Base-by-base conservation (phyloP, 306 rosid genomes). In the Notholithocarpus densiflorus region DNA sequence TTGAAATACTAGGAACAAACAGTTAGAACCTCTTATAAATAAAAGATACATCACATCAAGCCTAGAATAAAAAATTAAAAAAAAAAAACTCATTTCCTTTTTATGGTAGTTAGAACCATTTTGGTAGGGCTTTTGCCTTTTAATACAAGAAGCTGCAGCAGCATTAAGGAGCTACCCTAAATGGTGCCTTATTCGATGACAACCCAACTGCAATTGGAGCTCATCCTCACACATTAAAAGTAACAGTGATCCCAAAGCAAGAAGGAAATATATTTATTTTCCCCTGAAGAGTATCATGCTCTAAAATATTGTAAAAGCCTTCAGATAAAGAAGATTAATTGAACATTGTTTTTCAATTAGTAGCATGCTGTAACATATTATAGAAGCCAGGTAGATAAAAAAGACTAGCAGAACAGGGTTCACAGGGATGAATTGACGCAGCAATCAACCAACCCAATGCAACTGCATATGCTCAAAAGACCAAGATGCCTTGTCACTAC, bases 371-470 rank as follows among this genome's bases (percentile, higher is more conserved):
- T 62, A 26, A 62, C 69, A 14, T 27, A 26, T 27, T 1, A 15
- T 17, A 48, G 17, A 48, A 48, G 72, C 62, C 53, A 17, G 18
- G n/a, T 55, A 61, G 48, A 72, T 26, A 60, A 53, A 69, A 65
- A 57, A 7, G 48, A 62, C 27, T 14, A 53, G 72, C 80, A 81
- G 40, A 37, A 26, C 14, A 71, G 52, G 62, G 20, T 65, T 59
- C 64, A 81, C 43, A 75, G 17, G 14, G 77, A 52, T 13, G 37
- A 62, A 62, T 13, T 62, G 37, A 62, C 15, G 20, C 20, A 62
- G 69, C 37, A 27, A 5, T 34, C 66, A 76, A 57, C 57, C 43
- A 77, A 52, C 12, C 55, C n/a, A 73, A 62, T 53, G 74, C 75
- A 54, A 18, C 52, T 60, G 21, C n/a, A 2, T 52, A 77, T 32